Base-by-base conservation (phyloP, 495 filamentous ascomycete genomes). In the Penicillium cinerascens region DNA sequence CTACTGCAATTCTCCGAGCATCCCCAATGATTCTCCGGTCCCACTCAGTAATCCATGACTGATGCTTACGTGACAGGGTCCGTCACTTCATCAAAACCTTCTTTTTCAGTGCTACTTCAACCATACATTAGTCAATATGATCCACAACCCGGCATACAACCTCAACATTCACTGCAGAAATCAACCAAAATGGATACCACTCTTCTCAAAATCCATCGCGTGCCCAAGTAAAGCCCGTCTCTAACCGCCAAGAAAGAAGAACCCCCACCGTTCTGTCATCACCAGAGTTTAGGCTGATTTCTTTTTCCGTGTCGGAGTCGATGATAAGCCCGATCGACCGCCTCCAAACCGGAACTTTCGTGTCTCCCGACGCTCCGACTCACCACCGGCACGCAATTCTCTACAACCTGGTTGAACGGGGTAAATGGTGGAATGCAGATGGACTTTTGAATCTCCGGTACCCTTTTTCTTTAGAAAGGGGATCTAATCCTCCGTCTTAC, bases 311-410 rank as follows among this genome's bases (percentile, higher is more conserved):
- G 29, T 48, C 54, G 54, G 54, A 51, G 43, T 35, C 4, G 43
- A 56, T 25, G 42, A 42, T 56, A 35, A 37, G 17, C 47, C 53
- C 53, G 53, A 47, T 45, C 23, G 8, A 36, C 6, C 35, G 15
- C 8, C 38, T 11, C 26, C 0, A 37, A 11, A 16, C 40, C 60
- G 60, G 60, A 63, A 63, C 23, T 63, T 63, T 49, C 56, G 53
- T 44, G 40, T 40, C 49, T 26, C 46, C 60, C 60, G 60, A 63
- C n/a, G 16, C 43, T 51, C 58, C 53, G 54, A 42, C 6, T 33
- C 8, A 20, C 27, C 42, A 3, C n/a, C 23, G 36, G 29, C 29
- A 33, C 37, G 44, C 27, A 44, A 48, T 53, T 36, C 21, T 15
- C 9, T 13, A 13, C 10, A 33, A 0, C 13, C 11, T 33, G 29